Evolutionary conservation across 2,329 filamentous ascomycete genomes (phyloP).

Genomic region (Pezicula rhizophila): DNA sequence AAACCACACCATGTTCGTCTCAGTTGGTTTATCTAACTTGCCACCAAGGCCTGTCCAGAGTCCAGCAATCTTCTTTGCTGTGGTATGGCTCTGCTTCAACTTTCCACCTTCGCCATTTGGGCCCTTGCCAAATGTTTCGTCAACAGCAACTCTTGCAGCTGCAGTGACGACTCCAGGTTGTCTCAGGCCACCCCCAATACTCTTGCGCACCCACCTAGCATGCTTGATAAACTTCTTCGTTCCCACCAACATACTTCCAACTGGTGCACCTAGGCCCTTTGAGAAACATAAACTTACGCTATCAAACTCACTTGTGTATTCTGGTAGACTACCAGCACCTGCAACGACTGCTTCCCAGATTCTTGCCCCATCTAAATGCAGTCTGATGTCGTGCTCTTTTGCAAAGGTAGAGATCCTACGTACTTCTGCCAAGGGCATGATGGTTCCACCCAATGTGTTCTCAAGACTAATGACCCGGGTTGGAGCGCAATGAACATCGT

Average conservation of each 20-base stretch:
- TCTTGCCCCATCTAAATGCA: slow-evolving; percentile 75
- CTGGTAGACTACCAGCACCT: slow-evolving; percentile 59
- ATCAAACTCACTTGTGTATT: slow-evolving; percentile 65
- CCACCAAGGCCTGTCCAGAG: slow-evolving; percentile 58
- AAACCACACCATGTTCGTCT: slow-evolving; percentile 74
- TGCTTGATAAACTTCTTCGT: slow-evolving; percentile 49
- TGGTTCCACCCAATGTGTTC: slow-evolving; percentile 74
- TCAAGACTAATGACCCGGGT: slow-evolving; percentile 78
- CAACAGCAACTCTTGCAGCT: slow-evolving; percentile 68
- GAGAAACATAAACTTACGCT: slow-evolving; percentile 73
- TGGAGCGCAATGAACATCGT: slow-evolving; percentile 73
- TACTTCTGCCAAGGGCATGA: slow-evolving; percentile 71
- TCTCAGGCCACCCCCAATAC: slow-evolving; percentile 71
- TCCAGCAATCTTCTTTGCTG: slow-evolving; percentile 54
- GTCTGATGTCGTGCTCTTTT: slow-evolving; percentile 52
- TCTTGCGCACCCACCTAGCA: slow-evolving; percentile 72
- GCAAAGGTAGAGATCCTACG: slow-evolving; percentile 66
- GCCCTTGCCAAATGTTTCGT: slow-evolving; percentile 66
- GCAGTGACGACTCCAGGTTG: slow-evolving; percentile 73
- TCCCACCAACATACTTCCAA: slow-evolving; percentile 69
- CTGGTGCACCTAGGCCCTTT: slow-evolving; percentile 76
- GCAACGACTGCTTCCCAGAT: slow-evolving; percentile 76
- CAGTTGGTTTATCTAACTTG: slow-evolving; percentile 51
- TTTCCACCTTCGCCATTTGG: slow-evolving; percentile 54
- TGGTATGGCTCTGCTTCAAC: slow-evolving; percentile 53